Evolutionary conservation across 352 stramenopile genomes (phyloP).

Genomic region (Phytophthora sojae): DNA sequence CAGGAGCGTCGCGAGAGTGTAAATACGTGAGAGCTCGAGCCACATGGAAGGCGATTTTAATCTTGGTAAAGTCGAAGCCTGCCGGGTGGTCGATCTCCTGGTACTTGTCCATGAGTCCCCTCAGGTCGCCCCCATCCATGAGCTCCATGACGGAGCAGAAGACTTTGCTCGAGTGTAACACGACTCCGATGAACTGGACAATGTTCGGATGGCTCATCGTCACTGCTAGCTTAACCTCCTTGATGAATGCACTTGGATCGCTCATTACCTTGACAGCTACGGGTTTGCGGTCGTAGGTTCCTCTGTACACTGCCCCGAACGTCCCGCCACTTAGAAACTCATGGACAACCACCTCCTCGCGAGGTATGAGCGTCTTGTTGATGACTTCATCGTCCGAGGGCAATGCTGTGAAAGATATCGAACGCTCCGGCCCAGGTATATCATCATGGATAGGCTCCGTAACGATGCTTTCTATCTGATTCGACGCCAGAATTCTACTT

Average conservation of each 20-base stretch:
- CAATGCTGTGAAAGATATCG: background rate
- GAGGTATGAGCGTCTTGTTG: constrained; percentile 32
- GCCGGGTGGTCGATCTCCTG: constrained; percentile 25
- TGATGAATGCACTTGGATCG: constrained; percentile 40
- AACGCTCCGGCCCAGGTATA: too few relatives aligned
- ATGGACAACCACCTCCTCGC: constrained; percentile 38
- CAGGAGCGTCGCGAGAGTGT: constrained; percentile 43
- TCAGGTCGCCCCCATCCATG: constrained; percentile 41
- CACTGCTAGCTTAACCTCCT: constrained; percentile 40
- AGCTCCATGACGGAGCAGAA: constrained; percentile 47
- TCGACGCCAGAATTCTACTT: too few relatives aligned
- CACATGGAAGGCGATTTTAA: constrained; percentile 39
- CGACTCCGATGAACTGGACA: constrained; percentile 49
- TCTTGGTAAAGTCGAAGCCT: constrained; percentile 30
- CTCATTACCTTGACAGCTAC: constrained; percentile 53
- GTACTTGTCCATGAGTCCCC: constrained; percentile 41
- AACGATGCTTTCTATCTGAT: too few relatives aligned
- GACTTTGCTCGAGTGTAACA: constrained; percentile 42
- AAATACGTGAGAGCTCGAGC: constrained; percentile 53
- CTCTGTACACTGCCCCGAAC: constrained; percentile 50
- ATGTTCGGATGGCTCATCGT: constrained; percentile 35
- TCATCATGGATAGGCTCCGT: too few relatives aligned
- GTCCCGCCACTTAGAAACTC: constrained; percentile 40
- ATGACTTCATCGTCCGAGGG: constrained; percentile 30
- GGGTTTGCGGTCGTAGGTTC: constrained; percentile 28